These are phyloP conservation scores for Fragilaria crotonensis DNA, from an alignment of 108 stramenopile genomes.

Conservation along the genomic window DNA sequence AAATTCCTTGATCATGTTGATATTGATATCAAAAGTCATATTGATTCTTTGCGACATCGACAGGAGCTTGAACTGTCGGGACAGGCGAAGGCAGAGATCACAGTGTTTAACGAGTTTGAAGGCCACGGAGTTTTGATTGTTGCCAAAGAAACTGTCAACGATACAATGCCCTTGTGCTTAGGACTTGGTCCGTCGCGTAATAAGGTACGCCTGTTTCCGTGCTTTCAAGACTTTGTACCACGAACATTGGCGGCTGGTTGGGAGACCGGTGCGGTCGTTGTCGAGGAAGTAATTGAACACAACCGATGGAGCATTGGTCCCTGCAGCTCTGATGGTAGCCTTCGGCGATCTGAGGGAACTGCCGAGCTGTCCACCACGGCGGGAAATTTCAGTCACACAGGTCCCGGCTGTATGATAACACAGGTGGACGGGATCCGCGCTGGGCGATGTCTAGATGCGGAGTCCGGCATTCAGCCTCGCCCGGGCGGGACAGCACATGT, in stretches of 20 bases:
- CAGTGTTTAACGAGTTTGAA: constrained; percentile 34
- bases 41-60: constrained; percentile 48
- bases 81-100: constrained; percentile 4
- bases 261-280: constrained; percentile 80
- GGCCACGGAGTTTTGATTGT: constrained; percentile 82
- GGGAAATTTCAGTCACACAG: constrained; percentile 54
- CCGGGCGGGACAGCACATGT: constrained; percentile 69
- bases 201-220: constrained; percentile 52
- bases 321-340: constrained; percentile 71
- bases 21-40: constrained; percentile 56
- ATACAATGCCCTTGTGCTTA: constrained; percentile 60
- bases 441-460: constrained; percentile 74
- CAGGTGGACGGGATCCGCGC: constrained; percentile 63
- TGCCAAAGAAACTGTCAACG: constrained; percentile 63
- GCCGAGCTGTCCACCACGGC: constrained; percentile 56
- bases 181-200: constrained; percentile 53
- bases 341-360: constrained; percentile 49
- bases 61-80: constrained; percentile 30
- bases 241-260: constrained; percentile 55
- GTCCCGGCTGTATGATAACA: constrained; percentile 69
- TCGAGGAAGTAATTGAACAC: constrained; percentile 61
- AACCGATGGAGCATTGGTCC: constrained; percentile 83
- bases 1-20: constrained; percentile 72
- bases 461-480: constrained; percentile 38
- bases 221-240: constrained; percentile 67